These are phyloP conservation scores for Jacaranda copaia DNA, from an alignment of 257 asterid genomes.

Conservation along the genomic window DNA sequence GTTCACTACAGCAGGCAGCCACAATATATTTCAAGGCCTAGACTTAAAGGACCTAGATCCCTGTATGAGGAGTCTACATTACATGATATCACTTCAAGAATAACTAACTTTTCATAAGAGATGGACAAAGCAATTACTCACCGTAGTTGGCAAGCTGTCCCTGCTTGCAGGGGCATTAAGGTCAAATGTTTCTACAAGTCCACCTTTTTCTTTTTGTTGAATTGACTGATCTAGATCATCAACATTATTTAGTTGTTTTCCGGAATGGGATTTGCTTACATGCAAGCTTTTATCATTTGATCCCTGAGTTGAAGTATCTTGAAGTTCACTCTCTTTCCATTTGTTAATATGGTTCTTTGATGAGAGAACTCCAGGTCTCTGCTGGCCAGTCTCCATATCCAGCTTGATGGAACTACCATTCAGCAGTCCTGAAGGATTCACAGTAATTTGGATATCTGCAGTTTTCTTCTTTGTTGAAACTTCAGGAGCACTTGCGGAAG, in stretches of 20 bases:
- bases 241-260: constrained; percentile 44
- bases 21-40: constrained; percentile 23
- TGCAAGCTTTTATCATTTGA: constrained; percentile 50
- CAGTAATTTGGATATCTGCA: constrained; percentile 44
- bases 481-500: constrained; percentile 53
- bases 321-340: constrained; percentile 53
- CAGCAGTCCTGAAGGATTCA: constrained; percentile 43
- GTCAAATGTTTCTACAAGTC: constrained; percentile 50
- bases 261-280: constrained; percentile 52
- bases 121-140: constrained; percentile 45
- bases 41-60: constrained; percentile 14
- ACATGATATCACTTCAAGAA: constrained; percentile 27
- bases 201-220: constrained; percentile 47
- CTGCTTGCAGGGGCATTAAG: constrained; percentile 51
- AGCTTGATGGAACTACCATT: constrained; percentile 47
- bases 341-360: constrained; percentile 54
- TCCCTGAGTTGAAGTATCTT: constrained; percentile 50
- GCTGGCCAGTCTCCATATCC: constrained; percentile 53
- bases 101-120: constrained; percentile 16
- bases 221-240: constrained; percentile 44
- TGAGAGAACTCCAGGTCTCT: constrained; percentile 50
- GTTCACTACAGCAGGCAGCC: constrained; percentile 4
- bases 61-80: not conserved
- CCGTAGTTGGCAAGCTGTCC: constrained; percentile 49
- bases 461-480: constrained; percentile 53